Base-by-base conservation (phyloP, 139 green algal genomes). In the Picochlorum sp. region DNA sequence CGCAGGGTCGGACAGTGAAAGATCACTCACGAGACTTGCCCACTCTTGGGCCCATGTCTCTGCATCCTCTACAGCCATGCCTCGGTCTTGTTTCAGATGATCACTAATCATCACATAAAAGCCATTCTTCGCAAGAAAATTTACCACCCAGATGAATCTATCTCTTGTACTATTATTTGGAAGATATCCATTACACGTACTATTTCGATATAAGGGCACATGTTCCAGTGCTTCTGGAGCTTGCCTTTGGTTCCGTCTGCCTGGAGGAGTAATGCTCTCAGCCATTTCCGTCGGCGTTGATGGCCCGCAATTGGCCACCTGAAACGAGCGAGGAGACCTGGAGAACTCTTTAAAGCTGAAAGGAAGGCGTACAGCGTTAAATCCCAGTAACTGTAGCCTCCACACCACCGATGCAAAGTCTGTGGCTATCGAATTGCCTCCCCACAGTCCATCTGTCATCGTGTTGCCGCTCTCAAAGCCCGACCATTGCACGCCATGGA, bases 321-420 rank as follows among this genome's bases (percentile, higher is more conserved):
- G 22, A 47, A 47, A 26, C 39, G 22, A n/a, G n/a, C 39, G 39
- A 14, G 39, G 39, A 47, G 39, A 26, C 39, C 20, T 16, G 22
- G 20, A 16, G 39, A 59, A 36, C 24, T 64, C 63, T 25, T 70
- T 55, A 35, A 75, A 75, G 36, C 37, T 58, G 68, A 83, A 83
- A 0, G 75, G 73, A 32, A 84, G 50, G 5, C 72, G 53, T 6
- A 84, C 58, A 25, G 76, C 58, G 35, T 84, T 84, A 62, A 81
- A 82, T 29, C 76, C 76, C 33, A 84, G 63, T 36, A 79, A 61
- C 51, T 84, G 72, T 64, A 76, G 72, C 26, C 73, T 65, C 14
- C 67, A 64, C 30, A 83, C 64, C 24, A 80, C 55, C 9, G 64
- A 75, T 28, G 64, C 59, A 64, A 83, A 75, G 36, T 75, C 67